Base-by-base conservation (phyloP, 768 basidiomycete species). In the Boletus edulis region DNA sequence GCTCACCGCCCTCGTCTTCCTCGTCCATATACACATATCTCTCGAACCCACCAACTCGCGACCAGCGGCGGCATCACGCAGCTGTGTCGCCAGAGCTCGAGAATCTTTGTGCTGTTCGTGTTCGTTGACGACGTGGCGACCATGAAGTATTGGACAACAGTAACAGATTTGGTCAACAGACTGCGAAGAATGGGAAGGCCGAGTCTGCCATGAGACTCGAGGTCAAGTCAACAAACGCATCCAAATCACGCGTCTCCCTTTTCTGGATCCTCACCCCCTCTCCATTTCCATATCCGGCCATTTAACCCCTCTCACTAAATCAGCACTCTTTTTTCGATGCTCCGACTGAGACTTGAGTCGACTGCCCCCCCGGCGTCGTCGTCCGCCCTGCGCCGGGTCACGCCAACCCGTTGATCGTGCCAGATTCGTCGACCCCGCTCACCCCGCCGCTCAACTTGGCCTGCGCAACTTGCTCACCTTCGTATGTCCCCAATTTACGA, bases 1-100 rank as follows among this genome's bases (percentile, higher is more conserved):
- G 91, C 63, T 92, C 94, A 3, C 91, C 92, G 18, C 89, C 87
- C 56, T 91, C 94, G 58, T 89, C 86, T 62, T 96, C 93, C 59
- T 98, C 94, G 94, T 86, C 81, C 88, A 88, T 0, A 75, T 69
- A 0, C 81, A 81, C 75, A 95, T 78, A 67, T 97, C 89, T 37
- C 89, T 78, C 41, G 79, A 78, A 3, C 84, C 22, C 22, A 22
- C 22, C 22, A 22, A 22, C 22, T 92, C 89, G 22, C 87, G 77
- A 0, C 86, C 90, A 0, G 85, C 86, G 27, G 95, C 82, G 0
- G 81, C 79, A 58, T 95, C 89, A 13, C 91, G 83, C 8, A 99
- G 74, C 6, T 88, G 80, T 0, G 85, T 78, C 2, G 94, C 84
- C 3, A 98, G 76, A 99, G 79, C 65, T 95, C 92, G 13, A 87